Evolutionary conservation across 2,329 filamentous ascomycete species (phyloP).

Genomic region (Exophiala alcalophila): DNA sequence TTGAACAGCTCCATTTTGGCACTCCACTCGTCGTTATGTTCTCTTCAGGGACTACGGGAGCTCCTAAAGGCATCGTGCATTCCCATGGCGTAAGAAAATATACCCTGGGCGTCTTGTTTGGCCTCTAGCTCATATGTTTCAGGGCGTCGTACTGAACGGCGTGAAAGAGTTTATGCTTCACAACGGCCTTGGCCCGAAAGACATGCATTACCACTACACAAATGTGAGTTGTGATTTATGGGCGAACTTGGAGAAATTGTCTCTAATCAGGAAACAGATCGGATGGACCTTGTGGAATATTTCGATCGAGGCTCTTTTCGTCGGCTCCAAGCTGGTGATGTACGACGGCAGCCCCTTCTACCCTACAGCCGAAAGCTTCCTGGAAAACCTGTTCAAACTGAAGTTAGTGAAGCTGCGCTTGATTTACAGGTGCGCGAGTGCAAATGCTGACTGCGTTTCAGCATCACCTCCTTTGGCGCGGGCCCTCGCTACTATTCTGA

Average conservation of each 20-base stretch:
- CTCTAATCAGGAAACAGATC: conserved; percentile 25
- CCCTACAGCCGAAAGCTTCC: conserved; percentile 61
- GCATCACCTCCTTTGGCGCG: conserved; percentile 12
- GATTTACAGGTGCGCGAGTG: no score
- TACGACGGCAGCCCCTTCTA: conserved; percentile 80
- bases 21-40: conserved; percentile 62
- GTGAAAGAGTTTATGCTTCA: conserved; percentile 61
- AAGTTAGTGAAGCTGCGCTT: conserved; percentile 13
- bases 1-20: conserved; percentile 63
- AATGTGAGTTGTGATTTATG: conserved; percentile 23
- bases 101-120: no score
- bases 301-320: conserved; percentile 55
- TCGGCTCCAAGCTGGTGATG: conserved; percentile 60
- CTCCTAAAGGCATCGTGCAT: conserved; percentile 80
- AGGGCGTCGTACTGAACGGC: conserved; percentile 36
- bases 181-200: conserved; percentile 40
- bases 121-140: neutral
- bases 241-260: neutral
- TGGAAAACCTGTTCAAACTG: conserved; percentile 42
- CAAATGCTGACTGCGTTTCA: no score
- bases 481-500: conserved; percentile 15
- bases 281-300: conserved; percentile 47
- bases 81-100: conserved; percentile 47
- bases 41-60: conserved; percentile 42
- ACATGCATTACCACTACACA: conserved; percentile 46